Percentiles rank a stretch among this genome's conserved stretches.
Conservation (phyloP, 768 basidiomycete species). For the Suillus tomentosus region DNA sequence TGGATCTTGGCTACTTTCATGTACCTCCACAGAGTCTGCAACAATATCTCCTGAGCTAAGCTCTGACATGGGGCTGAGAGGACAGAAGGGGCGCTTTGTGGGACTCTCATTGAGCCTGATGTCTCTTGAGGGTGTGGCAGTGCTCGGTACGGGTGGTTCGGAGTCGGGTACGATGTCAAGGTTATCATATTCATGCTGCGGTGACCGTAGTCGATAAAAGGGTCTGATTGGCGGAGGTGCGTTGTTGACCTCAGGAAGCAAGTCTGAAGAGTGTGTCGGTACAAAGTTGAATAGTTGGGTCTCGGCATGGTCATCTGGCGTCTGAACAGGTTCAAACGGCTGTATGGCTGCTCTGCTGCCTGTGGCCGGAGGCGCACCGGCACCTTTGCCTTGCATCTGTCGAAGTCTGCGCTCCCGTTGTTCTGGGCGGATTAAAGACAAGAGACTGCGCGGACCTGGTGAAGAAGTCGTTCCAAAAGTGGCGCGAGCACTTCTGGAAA, state of each 20-base stretch:
- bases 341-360: not conserved
- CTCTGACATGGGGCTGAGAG: conserved; percentile 28
- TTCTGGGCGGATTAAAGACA: conserved; percentile 7
- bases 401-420: conserved; percentile 5
- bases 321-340: conserved; percentile 12
- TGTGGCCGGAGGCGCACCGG: not conserved
- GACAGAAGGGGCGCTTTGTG: conserved; percentile 18
- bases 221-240: not conserved
- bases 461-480: not conserved
- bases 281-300: conserved; percentile 23
- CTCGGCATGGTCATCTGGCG: conserved; percentile 15
- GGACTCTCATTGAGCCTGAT: conserved; percentile 15
- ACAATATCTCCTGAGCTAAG: conserved; percentile 29
- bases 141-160: conserved; percentile 45
- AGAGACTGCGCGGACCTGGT: not conserved
- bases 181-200: conserved; percentile 26
- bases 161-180: conserved; percentile 67
- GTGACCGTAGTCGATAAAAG: not conserved
- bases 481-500: conserved; percentile 5
- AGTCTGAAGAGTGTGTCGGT: conserved; percentile 20
- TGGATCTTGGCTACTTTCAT: conserved; percentile 36
- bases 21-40: conserved; percentile 29
- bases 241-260: not conserved
- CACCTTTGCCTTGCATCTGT: not conserved
- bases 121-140: conserved; percentile 15